A percentile compares a stretch with the other conserved stretches of the same genome.
phyloP scores from a whole-genome alignment of 2,329 filamentous ascomycete genomes.

The Exophiala phaeomuriformis region DNA sequence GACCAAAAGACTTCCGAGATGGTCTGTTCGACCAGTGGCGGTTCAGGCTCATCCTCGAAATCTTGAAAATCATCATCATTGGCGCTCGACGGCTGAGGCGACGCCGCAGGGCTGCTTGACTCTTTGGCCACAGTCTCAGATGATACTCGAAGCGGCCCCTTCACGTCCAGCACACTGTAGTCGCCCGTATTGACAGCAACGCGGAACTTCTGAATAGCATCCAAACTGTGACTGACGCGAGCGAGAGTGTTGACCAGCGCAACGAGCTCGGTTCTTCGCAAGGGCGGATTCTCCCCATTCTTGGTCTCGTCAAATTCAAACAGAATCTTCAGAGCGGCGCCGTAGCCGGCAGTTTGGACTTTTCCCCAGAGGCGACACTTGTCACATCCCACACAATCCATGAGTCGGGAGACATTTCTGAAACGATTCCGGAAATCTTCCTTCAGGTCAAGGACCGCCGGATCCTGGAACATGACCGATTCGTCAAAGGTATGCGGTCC shows the following conservation, averaged over 20 bases:
- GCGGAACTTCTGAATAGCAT: slow-evolving; percentile 66
- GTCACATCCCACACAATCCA: slow-evolving; percentile 98
- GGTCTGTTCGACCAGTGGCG: slow-evolving; percentile 33
- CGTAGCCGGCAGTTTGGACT: slow-evolving; percentile 88
- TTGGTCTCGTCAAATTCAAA: slow-evolving; percentile 79
- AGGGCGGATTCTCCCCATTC: slow-evolving; percentile 56
- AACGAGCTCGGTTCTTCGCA: slow-evolving; percentile 86
- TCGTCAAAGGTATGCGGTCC: slow-evolving; percentile 82
- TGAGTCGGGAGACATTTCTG: slow-evolving; percentile 89
- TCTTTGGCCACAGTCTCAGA: background rate
- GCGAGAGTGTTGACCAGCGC: slow-evolving; percentile 91
- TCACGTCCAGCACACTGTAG: slow-evolving; percentile 13
- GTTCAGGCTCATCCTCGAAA: background rate
- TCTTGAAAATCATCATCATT: slow-evolving; percentile 36
- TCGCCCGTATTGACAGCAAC: slow-evolving; percentile 37
- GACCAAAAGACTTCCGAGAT: slow-evolving; percentile 52
- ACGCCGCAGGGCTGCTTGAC: too few species aligned
- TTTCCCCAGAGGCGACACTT: slow-evolving; percentile 99
- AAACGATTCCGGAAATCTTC: slow-evolving; percentile 97
- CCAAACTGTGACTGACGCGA: slow-evolving; percentile 72
- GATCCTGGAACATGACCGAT: slow-evolving; percentile 80
- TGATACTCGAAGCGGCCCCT: slow-evolving; percentile 7
- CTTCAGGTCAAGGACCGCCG: slow-evolving; percentile 64
- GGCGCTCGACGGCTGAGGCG: slow-evolving; percentile 15
- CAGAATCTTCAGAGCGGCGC: slow-evolving; percentile 86